Evolutionary conservation across 331 rosid species (phyloP), one percentile per base, ranked within the genome.

Genomic region (Stylosanthes scabra): DNA sequence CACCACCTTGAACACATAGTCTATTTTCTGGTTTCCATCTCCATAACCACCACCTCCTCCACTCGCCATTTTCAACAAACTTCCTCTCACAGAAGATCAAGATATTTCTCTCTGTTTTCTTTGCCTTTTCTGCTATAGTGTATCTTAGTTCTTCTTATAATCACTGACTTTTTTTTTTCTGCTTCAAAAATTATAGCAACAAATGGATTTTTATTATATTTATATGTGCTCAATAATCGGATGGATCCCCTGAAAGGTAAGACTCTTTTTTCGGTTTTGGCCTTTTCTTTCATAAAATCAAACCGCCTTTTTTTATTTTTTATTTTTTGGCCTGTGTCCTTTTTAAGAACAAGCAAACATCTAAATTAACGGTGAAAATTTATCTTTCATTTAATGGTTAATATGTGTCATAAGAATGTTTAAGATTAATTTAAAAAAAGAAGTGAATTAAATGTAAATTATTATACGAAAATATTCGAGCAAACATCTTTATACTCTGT

Each of bases 1-100:
- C 61, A 94, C 97, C 86, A 94, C 91, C 91, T 94, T 94, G 90
- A 94, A 94, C 46, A 94, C 99, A 59, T 94, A 94, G 72, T 94
- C 99, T 45, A 94, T 89, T 93, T 89, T 94, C 91, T 91, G 97
- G 77, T 78, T 89, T 6, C 87, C 70, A 40, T 93, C 98, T 40
- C 97, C 98, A 59, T 88, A 93, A 0, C 86, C 89, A 29, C 82
- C 86, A 13, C 54, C 54, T 5, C 57, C 57, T 6, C 66, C 76
- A 68, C 85, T 85, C 77, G 93, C 93, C 99, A 95, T 95, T 66
- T 34, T 62, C 41, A 31, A 31, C 16, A 69, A 45, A 45, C 75
- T 46, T 68, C 8, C 37, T 29, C 16, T 1, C 37, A n/a, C 27
- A n/a, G 16, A n/a, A 14, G 57, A 51, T 51, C 41, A 41, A 41